Evolutionary conservation across 441 rosid species (phyloP).

Genomic region (Adansonia rubrostipa): DNA sequence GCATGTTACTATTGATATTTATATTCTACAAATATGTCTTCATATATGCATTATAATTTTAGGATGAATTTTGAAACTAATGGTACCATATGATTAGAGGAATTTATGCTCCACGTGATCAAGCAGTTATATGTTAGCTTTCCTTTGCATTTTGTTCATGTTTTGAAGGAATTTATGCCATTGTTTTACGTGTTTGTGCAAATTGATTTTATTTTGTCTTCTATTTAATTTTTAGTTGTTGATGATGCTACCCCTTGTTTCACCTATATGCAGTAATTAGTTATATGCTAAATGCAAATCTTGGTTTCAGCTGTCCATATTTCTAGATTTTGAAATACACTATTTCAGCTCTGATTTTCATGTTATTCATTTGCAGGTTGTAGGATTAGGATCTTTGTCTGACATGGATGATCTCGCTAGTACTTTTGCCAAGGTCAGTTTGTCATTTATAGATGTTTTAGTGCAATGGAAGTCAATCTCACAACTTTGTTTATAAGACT

Average conservation of each 20-base stretch:
- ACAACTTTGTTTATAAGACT: too few relatives aligned
- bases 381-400: constrained; percentile 55
- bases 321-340: not conserved
- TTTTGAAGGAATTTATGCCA: not conserved
- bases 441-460: not conserved
- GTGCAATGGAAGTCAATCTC: not conserved
- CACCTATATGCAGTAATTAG: not conserved
- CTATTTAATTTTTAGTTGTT: not conserved
- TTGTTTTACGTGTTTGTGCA: not conserved
- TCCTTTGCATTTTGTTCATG: not conserved
- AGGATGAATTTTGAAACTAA: not conserved
- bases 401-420: constrained; percentile 72
- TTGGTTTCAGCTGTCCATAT: not conserved
- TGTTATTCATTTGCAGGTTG: constrained; percentile 45
- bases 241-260: not conserved
- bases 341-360: constrained; percentile 8
- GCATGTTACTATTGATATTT: not conserved
- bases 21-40: not conserved
- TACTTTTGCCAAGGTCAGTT: constrained; percentile 78
- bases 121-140: constrained; percentile 17
- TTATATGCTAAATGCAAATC: not conserved
- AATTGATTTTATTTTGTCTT: not conserved
- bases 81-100: not conserved
- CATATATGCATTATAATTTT: not conserved
- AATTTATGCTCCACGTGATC: not conserved